Evolutionary conservation across 1,284 basidiomycete species (phyloP).

Genomic region (Ceratobasidium theobromae): DNA sequence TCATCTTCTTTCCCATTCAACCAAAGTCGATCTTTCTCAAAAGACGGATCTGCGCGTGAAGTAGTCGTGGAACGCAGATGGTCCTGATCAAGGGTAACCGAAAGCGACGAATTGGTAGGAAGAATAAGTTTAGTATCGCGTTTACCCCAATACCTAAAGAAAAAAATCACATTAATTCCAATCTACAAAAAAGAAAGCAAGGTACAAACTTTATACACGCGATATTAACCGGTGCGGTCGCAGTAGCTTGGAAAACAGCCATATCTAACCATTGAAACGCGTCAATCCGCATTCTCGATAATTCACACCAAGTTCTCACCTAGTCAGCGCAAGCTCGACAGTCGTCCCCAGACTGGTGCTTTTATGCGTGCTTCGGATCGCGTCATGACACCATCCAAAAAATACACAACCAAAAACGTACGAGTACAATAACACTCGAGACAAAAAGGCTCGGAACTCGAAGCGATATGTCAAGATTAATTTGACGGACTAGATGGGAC

Average conservation of each 20-base stretch:
- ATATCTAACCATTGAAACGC: constrained; percentile 43
- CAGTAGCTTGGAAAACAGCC: constrained; percentile 80
- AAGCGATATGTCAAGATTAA: not conserved
- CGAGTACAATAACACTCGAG: not conserved
- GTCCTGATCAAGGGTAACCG: constrained; percentile 95
- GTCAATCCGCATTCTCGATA: not conserved
- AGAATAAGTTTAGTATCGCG: constrained; percentile 93
- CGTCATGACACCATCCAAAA: not conserved
- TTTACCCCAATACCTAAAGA: constrained; percentile 93
- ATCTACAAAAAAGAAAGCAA: constrained; percentile 32
- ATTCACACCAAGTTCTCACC: not conserved
- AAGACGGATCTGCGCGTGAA: constrained; percentile 79
- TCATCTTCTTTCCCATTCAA: constrained; percentile 90
- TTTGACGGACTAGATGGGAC: too few species aligned
- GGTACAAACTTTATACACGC: constrained; percentile 86
- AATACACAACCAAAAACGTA: constrained; percentile 11
- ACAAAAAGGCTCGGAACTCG: not conserved
- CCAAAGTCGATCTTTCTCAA: constrained; percentile 83
- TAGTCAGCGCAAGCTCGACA: not conserved
- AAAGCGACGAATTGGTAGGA: constrained; percentile 96
- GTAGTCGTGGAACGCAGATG: constrained; percentile 94
- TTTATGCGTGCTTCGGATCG: constrained; percentile 5
- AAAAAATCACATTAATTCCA: not conserved
- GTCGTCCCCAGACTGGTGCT: not conserved
- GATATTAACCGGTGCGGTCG: constrained; percentile 93